Evolutionary conservation across 805 yeast species (phyloP).

Genomic region (Cyberlindnera maritima): DNA sequence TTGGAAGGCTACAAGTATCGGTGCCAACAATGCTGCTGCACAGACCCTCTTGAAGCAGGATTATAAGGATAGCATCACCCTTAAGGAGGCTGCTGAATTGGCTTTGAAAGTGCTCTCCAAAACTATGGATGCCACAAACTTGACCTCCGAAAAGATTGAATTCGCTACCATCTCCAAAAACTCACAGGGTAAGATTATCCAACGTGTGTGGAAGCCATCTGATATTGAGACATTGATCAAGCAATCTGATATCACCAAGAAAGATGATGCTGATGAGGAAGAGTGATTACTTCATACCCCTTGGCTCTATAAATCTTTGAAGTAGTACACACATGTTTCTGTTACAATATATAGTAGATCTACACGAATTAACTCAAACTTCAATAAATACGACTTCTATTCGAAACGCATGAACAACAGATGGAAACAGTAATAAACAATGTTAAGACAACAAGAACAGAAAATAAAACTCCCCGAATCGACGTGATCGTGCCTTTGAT

Average conservation of each 20-base stretch:
- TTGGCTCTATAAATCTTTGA: no score
- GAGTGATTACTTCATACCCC: neutral
- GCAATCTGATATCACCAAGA: slow-evolving; percentile 64
- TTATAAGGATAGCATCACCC: slow-evolving; percentile 73
- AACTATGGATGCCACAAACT: slow-evolving; percentile 85
- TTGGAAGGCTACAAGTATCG: slow-evolving; percentile 97
- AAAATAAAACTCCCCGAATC: no score
- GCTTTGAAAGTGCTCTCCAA: slow-evolving; percentile 90
- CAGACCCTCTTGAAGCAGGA: slow-evolving; percentile 95
- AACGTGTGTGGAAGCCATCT: slow-evolving; percentile 75
- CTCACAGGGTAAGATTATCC: slow-evolving; percentile 50
- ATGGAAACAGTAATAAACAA: neutral
- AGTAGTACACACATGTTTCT: neutral
- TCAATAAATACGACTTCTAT: neutral
- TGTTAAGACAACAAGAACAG: neutral
- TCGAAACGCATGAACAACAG: slow-evolving; percentile 1
- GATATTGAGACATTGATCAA: slow-evolving; percentile 75
- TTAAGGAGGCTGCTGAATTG: slow-evolving; percentile 77
- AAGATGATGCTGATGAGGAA: slow-evolving; percentile 46
- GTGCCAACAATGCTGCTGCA: slow-evolving; percentile 94
- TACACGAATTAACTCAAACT: neutral
- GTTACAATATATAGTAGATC: neutral
- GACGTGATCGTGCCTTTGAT: neutral
- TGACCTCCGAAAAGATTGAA: slow-evolving; percentile 89
- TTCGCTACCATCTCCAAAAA: slow-evolving; percentile 72